A percentile compares a stretch with the other conserved stretches of the same genome.
phyloP scores from a whole-genome alignment of 441 rosid species.

The Erysimum cheiri region DNA sequence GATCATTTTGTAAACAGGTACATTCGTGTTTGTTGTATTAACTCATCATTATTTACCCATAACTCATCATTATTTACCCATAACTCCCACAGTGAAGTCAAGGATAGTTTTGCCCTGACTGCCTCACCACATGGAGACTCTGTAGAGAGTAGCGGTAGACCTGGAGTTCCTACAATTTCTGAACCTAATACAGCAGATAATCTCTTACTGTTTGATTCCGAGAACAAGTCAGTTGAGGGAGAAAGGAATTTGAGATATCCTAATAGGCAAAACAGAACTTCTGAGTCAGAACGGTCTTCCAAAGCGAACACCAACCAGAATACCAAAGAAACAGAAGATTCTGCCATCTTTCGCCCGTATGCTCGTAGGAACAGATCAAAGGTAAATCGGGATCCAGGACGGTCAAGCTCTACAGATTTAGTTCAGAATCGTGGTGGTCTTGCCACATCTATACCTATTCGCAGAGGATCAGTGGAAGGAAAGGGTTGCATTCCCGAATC shows the following conservation, averaged over 20 bases:
- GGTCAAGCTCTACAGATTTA: conserved; percentile 78
- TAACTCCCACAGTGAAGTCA: conserved; percentile 80
- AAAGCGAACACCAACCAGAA: conserved; percentile 67
- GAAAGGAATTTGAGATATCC: conserved; percentile 57
- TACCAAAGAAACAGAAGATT: conserved; percentile 93
- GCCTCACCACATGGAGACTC: conserved; percentile 98
- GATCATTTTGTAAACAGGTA: conserved; percentile 94
- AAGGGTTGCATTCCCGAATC: conserved; percentile 64
- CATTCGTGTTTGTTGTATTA: conserved; percentile 42
- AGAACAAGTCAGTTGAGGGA: conserved; percentile 67
- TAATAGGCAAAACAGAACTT: conserved; percentile 58
- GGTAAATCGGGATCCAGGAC: conserved; percentile 81
- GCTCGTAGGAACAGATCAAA: conserved; percentile 97
- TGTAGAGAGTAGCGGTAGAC: conserved; percentile 97
- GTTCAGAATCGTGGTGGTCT: conserved; percentile 75
- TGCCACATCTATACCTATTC: conserved; percentile 61
- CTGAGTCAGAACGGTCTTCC: conserved; percentile 73
- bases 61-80: conserved; percentile 35
- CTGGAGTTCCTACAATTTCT: conserved; percentile 65
- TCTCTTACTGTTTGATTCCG: conserved; percentile 82
- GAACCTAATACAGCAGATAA: conserved; percentile 96
- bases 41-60: conserved; percentile 19
- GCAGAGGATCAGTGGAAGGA: conserved; percentile 61
- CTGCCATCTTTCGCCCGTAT: conserved; percentile 96
- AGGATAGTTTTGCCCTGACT: conserved; percentile 90